Conservation (phyloP, 495 filamentous ascomycete genomes). For the Cercophora scortea region DNA sequence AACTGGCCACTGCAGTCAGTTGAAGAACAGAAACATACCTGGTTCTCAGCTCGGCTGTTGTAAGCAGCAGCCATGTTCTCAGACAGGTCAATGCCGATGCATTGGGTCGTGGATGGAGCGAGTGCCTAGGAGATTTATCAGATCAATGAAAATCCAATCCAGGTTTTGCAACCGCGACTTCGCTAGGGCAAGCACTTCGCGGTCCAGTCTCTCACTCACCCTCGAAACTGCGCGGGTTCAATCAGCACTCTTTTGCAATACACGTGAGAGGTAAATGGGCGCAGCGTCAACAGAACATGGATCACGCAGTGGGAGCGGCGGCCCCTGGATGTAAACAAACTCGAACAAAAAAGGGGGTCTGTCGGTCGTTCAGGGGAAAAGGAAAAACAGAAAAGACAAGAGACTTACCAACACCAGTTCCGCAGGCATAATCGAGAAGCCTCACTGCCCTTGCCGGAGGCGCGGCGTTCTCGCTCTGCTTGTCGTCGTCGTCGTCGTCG, state of each 20-base stretch:
- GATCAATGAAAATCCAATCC: background rate
- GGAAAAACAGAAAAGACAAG: background rate
- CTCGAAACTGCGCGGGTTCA: background rate
- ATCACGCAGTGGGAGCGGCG: too few species aligned
- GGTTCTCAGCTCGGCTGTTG: constrained; percentile 40
- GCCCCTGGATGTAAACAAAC: too few species aligned
- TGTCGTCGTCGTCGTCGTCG: constrained; percentile 21
- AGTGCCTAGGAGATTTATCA: constrained; percentile 34
- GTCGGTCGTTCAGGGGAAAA: background rate
- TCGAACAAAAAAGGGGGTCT: background rate
- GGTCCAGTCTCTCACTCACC: background rate
- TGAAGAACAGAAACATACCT: constrained; percentile 20
- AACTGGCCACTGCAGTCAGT: too few species aligned
- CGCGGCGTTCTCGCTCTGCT: constrained; percentile 11
- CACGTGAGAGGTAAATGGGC: background rate
- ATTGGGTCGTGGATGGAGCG: constrained; percentile 51
- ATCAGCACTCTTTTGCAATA: background rate
- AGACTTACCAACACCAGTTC: constrained; percentile 48
- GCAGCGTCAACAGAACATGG: background rate
- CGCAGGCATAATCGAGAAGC: constrained; percentile 71
- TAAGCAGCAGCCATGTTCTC: constrained; percentile 57
- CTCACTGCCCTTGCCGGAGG: constrained; percentile 40
- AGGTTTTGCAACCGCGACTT: too few species aligned
- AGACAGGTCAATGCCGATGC: constrained; percentile 60
- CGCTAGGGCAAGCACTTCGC: too few species aligned